Percentiles rank a stretch among this genome's conserved stretches.
Evolutionary conservation across 805 yeast species (phyloP).

Genomic region (Cyberlindnera samutprakarnensis): DNA sequence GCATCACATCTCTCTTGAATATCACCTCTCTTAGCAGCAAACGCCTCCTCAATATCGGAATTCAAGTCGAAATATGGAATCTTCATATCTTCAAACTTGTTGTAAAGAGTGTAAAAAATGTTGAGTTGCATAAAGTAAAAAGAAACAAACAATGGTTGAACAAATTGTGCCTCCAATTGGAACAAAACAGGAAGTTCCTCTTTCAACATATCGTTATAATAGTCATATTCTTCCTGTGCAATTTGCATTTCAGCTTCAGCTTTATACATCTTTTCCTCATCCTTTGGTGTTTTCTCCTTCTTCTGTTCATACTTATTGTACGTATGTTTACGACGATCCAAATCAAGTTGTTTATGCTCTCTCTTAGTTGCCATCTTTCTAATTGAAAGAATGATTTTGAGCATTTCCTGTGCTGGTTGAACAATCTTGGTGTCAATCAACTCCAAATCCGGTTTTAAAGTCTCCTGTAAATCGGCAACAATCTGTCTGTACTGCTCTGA

Average conservation of each 20-base stretch:
- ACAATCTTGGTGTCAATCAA: constrained; percentile 86
- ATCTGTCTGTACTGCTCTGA: constrained; percentile 85
- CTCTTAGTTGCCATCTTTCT: constrained; percentile 94
- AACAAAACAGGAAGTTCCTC: constrained; percentile 84
- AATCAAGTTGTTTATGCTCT: constrained; percentile 89
- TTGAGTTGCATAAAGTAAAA: constrained; percentile 97
- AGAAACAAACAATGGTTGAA: constrained; percentile 87
- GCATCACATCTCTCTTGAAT: constrained; percentile 86
- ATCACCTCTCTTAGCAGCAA: constrained; percentile 75
- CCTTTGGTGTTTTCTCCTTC: constrained; percentile 78
- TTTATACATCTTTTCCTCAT: constrained; percentile 82
- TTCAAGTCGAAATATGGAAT: constrained; percentile 91
- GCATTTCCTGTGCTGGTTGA: constrained; percentile 84
- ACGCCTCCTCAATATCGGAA: constrained; percentile 78
- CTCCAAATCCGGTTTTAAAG: constrained; percentile 87
- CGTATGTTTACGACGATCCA: constrained; percentile 74
- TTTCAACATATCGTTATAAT: constrained; percentile 91
- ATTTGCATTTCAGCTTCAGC: constrained; percentile 85
- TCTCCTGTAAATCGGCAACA: constrained; percentile 77
- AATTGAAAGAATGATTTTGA: constrained; percentile 72
- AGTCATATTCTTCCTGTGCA: constrained; percentile 93
- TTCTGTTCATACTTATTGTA: constrained; percentile 70
- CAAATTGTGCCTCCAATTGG: constrained; percentile 83
- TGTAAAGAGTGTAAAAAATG: constrained; percentile 88
- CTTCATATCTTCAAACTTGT: constrained; percentile 90